Evolutionary conservation across 2,329 filamentous ascomycete species (phyloP), one percentile per base, ranked within the genome.

Genomic region (Geosmithia flava): DNA sequence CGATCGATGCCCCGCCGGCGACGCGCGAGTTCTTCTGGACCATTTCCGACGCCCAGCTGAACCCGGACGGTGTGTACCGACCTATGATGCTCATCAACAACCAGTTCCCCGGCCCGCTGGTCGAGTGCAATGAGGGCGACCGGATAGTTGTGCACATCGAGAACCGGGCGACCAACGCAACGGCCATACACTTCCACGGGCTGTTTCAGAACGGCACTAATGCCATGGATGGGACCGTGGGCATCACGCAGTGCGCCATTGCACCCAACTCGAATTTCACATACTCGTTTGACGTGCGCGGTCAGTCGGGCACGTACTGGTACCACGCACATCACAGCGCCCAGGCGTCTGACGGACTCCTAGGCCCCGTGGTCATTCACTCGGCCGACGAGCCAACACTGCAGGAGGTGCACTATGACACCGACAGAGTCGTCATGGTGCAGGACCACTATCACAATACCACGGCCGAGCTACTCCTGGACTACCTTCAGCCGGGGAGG

Each of bases 121-220:
- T 93, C 44, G 78, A 86, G 53, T 78, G 80, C 52, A 87, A 85
- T 53, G 80, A 85, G 53, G 85, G 83, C 19, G 87, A 93, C 55
- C 78, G 74, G 1, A 62, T 93, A 8, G 62, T 87, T 3, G 77
- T 89, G 42, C 78, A 85, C 30, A 70, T 88, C 46, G 67, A 78
- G 54, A 91, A 91, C 55, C 70, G 75, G 20, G 83, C 17, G 11
- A 17, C 19, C 15, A 83, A 83, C 51, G 78, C 78, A 23, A 82
- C 78, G 8, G 69, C 69, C 8, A 74, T 83, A 19, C 80, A 83
- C 56, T 83, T 71, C 63, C 80, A 83, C 54, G 81, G 78, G 20
- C 64, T 84, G 29, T 71, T 75, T 6, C 78, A 83, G 56, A 65
- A 71, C 51, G 64, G 69, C 55, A 75, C 68, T 44, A 74, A 72